These are phyloP conservation scores for Clonostachys chloroleuca DNA, from an alignment of 2,329 filamentous ascomycete genomes.

Conservation along the genomic window DNA sequence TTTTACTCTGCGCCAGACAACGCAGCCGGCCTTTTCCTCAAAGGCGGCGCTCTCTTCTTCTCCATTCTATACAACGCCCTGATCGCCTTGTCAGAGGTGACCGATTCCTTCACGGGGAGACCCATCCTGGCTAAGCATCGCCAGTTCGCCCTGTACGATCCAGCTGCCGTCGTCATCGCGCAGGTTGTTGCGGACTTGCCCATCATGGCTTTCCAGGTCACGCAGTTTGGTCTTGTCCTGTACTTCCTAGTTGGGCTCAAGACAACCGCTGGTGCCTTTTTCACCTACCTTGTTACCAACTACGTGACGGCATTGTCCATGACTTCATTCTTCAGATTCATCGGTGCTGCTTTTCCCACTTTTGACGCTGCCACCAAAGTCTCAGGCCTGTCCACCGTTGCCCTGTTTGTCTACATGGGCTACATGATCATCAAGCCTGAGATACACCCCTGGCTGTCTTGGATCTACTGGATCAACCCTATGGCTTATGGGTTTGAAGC, in stretches of 20 bases:
- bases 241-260: conserved; percentile 62
- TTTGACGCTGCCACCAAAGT: conserved; percentile 58
- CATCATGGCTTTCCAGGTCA: conserved; percentile 54
- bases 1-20: conserved; percentile 60
- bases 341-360: conserved; percentile 49
- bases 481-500: conserved; percentile 67
- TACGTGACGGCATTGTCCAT: conserved; percentile 49
- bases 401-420: conserved; percentile 57
- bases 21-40: conserved; percentile 57
- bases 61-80: conserved; percentile 59
- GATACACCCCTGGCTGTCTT: conserved; percentile 61
- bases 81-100: conserved; percentile 63
- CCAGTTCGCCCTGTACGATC: conserved; percentile 52
- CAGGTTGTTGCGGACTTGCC: conserved; percentile 51
- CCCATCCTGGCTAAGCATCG: conserved; percentile 56
- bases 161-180: conserved; percentile 53
- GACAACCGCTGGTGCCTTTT: conserved; percentile 47
- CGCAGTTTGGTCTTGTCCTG: conserved; percentile 49
- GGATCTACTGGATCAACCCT: conserved; percentile 56
- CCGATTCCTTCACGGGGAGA: conserved; percentile 54
- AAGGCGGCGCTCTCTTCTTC: conserved; percentile 61
- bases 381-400: conserved; percentile 43
- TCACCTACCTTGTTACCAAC: conserved; percentile 55
- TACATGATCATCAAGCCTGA: conserved; percentile 57
- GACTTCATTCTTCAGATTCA: conserved; percentile 52